Evolutionary conservation across 768 basidiomycete genomes (phyloP).

Genomic region (Mycena latifolia): DNA sequence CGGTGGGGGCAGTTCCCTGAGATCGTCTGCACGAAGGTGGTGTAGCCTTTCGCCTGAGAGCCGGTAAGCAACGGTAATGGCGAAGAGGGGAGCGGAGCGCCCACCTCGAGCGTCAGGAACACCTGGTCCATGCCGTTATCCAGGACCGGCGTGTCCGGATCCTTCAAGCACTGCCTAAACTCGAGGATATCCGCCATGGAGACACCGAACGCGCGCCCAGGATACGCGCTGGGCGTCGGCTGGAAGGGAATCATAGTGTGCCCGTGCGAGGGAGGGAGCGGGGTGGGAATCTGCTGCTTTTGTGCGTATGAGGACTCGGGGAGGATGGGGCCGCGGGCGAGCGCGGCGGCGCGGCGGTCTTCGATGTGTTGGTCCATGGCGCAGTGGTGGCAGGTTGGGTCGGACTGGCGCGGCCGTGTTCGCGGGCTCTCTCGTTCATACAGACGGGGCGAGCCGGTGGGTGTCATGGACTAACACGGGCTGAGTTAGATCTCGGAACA

Average conservation of each 20-base stretch:
- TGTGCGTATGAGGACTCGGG: constrained; percentile 19
- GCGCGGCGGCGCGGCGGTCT: constrained; percentile 16
- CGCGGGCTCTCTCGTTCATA: constrained; percentile 18
- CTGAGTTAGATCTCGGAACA: background rate
- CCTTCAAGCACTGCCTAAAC: constrained; percentile 32
- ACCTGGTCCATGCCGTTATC: constrained; percentile 26
- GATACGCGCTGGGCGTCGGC: constrained; percentile 29
- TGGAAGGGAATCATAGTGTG: constrained; percentile 36
- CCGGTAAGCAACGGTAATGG: background rate
- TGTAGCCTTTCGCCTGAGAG: constrained; percentile 33
- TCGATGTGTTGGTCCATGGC: constrained; percentile 26
- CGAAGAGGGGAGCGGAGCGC: background rate
- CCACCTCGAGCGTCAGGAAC: constrained; percentile 33
- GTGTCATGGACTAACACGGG: constrained; percentile 18
- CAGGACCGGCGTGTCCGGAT: constrained; percentile 33
- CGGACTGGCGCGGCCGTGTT: constrained; percentile 6
- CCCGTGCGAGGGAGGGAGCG: constrained; percentile 34
- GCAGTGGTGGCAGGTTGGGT: constrained; percentile 21
- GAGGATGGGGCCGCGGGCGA: background rate
- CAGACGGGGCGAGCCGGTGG: constrained; percentile 28
- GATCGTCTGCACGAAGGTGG: constrained; percentile 30
- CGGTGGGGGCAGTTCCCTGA: constrained; percentile 33
- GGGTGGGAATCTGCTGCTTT: constrained; percentile 36
- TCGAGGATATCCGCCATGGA: constrained; percentile 36
- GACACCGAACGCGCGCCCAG: constrained; percentile 33